Conservation (phyloP, 2,329 filamentous ascomycete genomes). For the Sordariomycetes sp. region DNA sequence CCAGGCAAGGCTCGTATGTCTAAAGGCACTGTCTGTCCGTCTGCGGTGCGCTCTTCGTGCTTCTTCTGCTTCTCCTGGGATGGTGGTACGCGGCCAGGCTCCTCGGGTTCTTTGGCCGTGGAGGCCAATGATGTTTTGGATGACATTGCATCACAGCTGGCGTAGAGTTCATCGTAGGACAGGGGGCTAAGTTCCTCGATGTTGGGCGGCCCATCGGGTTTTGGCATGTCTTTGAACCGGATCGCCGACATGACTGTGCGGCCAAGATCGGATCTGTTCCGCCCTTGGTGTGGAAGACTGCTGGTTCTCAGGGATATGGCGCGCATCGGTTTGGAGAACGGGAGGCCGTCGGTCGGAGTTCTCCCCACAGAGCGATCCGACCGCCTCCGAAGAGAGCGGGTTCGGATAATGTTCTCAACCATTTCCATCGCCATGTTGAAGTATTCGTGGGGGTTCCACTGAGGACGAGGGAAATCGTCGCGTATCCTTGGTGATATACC, state of each 20-base stretch:
- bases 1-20: background rate
- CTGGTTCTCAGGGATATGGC: background rate
- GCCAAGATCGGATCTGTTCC: background rate
- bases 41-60: conserved; percentile 3
- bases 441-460: background rate
- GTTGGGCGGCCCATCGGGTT: conserved; percentile 30
- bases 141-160: background rate
- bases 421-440: background rate
- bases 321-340: background rate
- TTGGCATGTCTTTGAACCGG: conserved; percentile 42
- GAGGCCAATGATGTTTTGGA: background rate
- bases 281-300: background rate
- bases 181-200: conserved; percentile 31
- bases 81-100: background rate
- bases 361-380: background rate
- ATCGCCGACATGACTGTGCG: background rate
- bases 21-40: background rate
- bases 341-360: background rate
- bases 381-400: background rate
- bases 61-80: background rate
- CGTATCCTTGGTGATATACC: background rate
- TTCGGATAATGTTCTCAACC: background rate
- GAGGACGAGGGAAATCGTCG: background rate
- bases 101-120: background rate
- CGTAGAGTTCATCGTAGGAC: conserved; percentile 35